Conservation (phyloP, 306 rosid genomes). For the Pyrus pyrifolia region DNA sequence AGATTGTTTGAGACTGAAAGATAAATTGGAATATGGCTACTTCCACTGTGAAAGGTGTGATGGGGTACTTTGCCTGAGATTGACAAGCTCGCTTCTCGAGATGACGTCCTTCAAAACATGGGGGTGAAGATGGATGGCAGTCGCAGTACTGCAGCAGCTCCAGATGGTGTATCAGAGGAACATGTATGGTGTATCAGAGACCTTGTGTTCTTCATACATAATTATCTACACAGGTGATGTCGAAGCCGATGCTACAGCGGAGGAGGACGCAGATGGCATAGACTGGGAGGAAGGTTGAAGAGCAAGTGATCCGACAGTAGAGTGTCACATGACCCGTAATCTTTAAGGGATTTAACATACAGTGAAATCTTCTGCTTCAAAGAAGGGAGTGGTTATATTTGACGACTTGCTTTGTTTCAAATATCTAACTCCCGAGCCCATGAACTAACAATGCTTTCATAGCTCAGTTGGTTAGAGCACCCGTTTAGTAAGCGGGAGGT, state of each 20-base stretch:
- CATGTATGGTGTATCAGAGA: background rate
- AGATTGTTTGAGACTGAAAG: too few relatives aligned
- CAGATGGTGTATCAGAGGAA: constrained; percentile 9
- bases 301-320: background rate
- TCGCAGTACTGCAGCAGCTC: constrained; percentile 37
- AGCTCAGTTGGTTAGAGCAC: constrained; percentile 68
- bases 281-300: constrained; percentile 92
- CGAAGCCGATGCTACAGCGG: constrained; percentile 51
- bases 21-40: too few relatives aligned
- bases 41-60: too few relatives aligned
- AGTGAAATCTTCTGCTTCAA: background rate
- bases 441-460: background rate
- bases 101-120: too few relatives aligned
- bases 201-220: background rate
- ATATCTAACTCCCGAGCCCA: accelerated
- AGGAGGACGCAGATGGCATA: constrained; percentile 49
- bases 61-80: too few relatives aligned
- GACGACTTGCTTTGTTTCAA: too few relatives aligned
- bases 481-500: constrained; percentile 87
- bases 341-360: background rate
- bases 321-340: background rate
- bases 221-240: constrained; percentile 38
- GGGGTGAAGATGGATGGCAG: constrained; percentile 49
- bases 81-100: too few relatives aligned
- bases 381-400: too few relatives aligned